phyloP scores from a whole-genome alignment of 2,329 filamentous ascomycete genomes.

The Aspergillus piperis region DNA sequence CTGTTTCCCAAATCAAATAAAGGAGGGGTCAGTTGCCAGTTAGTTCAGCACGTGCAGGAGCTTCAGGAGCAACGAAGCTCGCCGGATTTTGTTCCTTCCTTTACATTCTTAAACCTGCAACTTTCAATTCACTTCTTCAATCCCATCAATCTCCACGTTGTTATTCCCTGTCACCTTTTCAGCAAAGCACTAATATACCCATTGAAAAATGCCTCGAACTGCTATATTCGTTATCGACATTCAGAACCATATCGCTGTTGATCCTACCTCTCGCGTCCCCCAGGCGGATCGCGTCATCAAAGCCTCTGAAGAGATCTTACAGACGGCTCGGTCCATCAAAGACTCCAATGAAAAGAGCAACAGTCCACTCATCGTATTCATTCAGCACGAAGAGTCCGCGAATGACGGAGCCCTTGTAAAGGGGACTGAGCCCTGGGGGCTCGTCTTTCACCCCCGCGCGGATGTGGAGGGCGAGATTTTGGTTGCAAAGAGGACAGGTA shows the following conservation, averaged over 20 bases:
- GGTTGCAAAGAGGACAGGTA: slow-evolving; percentile 2
- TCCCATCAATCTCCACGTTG: background rate
- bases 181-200: background rate
- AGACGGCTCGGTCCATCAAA: background rate
- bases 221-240: slow-evolving; percentile 9
- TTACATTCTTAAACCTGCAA: too few relatives aligned
- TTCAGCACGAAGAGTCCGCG: slow-evolving; percentile 1
- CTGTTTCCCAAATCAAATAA: too few relatives aligned
- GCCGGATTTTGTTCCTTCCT: too few relatives aligned
- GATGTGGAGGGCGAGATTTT: background rate
- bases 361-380: background rate
- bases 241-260: background rate
- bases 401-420: background rate
- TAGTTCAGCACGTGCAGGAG: too few relatives aligned
- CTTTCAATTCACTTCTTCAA: background rate
- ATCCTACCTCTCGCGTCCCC: slow-evolving; percentile 1
- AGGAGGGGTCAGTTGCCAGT: too few relatives aligned
- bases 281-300: background rate
- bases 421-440: slow-evolving; percentile 1
- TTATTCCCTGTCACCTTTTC: background rate
- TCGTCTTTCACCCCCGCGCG: background rate
- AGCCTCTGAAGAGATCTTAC: background rate
- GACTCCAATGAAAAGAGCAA: background rate
- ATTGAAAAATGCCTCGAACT: background rate
- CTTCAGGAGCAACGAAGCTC: too few relatives aligned